Conservation (phyloP, 805 yeast genomes). For the Clavispora carvajalis region DNA sequence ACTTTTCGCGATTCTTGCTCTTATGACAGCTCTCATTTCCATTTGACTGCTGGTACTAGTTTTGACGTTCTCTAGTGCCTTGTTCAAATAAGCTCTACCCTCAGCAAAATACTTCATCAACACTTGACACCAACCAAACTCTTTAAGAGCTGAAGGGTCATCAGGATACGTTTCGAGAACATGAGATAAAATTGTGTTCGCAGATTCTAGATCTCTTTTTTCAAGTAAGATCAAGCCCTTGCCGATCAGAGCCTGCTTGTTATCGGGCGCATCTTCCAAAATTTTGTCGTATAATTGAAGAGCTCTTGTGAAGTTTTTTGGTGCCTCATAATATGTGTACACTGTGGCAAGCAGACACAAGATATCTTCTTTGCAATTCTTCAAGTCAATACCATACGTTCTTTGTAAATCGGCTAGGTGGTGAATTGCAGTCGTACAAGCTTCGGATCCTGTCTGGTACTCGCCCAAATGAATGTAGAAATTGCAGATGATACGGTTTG, state of each 20-base stretch:
- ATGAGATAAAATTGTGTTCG: conserved; percentile 45
- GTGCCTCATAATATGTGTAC: conserved; percentile 84
- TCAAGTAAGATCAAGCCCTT: conserved; percentile 75
- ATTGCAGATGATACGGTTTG: conserved; percentile 59
- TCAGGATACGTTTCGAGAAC: conserved; percentile 48
- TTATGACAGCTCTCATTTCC: conserved; percentile 52
- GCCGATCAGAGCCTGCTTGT: conserved; percentile 68
- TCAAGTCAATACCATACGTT: conserved; percentile 43
- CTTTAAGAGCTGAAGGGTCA: conserved; percentile 56
- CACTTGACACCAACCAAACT: conserved; percentile 75
- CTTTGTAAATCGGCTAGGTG: conserved; percentile 45
- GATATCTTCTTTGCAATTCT: conserved; percentile 52
- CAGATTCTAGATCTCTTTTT: conserved; percentile 50
- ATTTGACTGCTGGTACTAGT: conserved; percentile 50
- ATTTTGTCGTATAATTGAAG: conserved; percentile 63
- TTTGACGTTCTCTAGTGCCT: conserved; percentile 36
- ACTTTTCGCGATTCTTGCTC: conserved; percentile 74
- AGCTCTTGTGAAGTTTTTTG: conserved; percentile 78
- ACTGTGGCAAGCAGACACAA: conserved; percentile 65
- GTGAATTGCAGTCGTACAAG: conserved; percentile 56
- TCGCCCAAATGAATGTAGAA: conserved; percentile 57
- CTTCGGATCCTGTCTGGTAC: conserved; percentile 56
- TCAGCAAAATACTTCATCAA: conserved; percentile 42
- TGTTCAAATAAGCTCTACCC: conserved; percentile 50
- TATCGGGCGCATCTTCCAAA: conserved; percentile 33